phyloP scores from a whole-genome alignment of 2,329 filamentous ascomycete species.

The Dothistroma septosporum region DNA sequence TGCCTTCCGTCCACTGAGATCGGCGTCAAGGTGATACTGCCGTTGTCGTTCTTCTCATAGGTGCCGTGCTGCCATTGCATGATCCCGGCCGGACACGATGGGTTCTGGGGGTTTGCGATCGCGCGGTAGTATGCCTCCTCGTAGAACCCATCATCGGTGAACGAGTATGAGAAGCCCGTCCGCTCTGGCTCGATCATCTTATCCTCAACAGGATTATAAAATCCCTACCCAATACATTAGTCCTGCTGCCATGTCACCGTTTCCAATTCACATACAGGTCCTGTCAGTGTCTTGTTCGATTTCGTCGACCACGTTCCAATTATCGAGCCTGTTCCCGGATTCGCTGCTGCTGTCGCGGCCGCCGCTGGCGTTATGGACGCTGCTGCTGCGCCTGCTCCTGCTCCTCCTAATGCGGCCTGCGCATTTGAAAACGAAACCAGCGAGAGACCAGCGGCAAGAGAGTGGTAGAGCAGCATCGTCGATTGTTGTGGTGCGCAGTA shows the following conservation, averaged over 20 bases:
- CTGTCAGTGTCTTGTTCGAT: constrained; percentile 64
- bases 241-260: neutral
- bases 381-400: neutral
- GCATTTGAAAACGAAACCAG: constrained; percentile 22
- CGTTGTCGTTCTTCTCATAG: constrained; percentile 54
- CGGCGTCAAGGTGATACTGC: constrained; percentile 57
- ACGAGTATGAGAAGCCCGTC: constrained; percentile 70
- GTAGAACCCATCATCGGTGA: constrained; percentile 62
- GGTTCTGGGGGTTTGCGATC: constrained; percentile 57
- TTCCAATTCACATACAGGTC: constrained; percentile 52
- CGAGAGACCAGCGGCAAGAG: constrained; percentile 26
- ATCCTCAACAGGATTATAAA: constrained; percentile 65
- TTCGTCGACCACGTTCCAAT: constrained; percentile 72
- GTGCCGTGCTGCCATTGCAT: constrained; percentile 72
- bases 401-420: constrained; percentile 8
- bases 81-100: constrained; percentile 59
- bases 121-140: constrained; percentile 68
- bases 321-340: constrained; percentile 40
- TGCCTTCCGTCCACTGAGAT: constrained; percentile 65
- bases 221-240: constrained; percentile 47
- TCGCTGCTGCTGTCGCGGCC: neutral
- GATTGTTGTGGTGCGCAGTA: constrained; percentile 5
- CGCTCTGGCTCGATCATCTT: constrained; percentile 61
- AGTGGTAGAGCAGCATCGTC: constrained; percentile 30
- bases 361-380: neutral